Percentiles rank a stretch among this genome's conserved stretches.
Conservation (phyloP, 208 protist species). For the Wallacemonas rigidus region DNA sequence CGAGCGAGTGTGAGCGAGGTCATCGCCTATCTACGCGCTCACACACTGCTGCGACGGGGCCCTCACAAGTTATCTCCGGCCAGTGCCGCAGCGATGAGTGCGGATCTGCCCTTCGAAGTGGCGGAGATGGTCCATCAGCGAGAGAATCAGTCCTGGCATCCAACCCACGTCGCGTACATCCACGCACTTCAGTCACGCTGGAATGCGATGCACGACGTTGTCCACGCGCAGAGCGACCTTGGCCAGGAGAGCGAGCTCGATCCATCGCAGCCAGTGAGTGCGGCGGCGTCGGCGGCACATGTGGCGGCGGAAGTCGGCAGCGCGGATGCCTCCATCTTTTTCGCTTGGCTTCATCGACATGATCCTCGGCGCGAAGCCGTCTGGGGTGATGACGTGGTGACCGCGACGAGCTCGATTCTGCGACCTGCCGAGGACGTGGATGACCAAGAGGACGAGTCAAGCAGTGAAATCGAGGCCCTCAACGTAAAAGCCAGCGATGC, state of each 20-base stretch:
- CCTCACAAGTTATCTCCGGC: constrained; percentile 15
- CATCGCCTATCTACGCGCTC: constrained; percentile 38
- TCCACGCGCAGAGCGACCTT: background rate
- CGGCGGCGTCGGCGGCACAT: background rate
- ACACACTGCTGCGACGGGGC: constrained; percentile 51
- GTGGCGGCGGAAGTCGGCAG: constrained; percentile 2
- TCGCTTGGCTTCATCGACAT: constrained; percentile 3
- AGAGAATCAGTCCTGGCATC: constrained; percentile 5
- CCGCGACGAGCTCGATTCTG: constrained; percentile 9
- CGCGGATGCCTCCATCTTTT: constrained; percentile 13
- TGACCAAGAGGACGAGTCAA: background rate
- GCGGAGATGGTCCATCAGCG: background rate
- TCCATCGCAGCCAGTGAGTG: background rate
- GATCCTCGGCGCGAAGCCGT: constrained; percentile 20
- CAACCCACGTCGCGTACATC: constrained; percentile 11
- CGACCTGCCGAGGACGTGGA: constrained; percentile 7
- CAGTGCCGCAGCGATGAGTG: background rate
- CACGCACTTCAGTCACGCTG: constrained; percentile 18
- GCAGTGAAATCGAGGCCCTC: background rate
- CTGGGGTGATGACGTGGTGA: constrained; percentile 18
- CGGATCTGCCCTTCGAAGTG: background rate
- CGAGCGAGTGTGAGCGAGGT: constrained; percentile 38
- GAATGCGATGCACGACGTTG: constrained; percentile 2
- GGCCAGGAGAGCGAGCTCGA: background rate
- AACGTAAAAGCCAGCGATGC: background rate